Evolutionary conservation across 768 basidiomycete species (phyloP), one percentile per base, ranked within the genome.

Genomic region (Pleurotus platypus): DNA sequence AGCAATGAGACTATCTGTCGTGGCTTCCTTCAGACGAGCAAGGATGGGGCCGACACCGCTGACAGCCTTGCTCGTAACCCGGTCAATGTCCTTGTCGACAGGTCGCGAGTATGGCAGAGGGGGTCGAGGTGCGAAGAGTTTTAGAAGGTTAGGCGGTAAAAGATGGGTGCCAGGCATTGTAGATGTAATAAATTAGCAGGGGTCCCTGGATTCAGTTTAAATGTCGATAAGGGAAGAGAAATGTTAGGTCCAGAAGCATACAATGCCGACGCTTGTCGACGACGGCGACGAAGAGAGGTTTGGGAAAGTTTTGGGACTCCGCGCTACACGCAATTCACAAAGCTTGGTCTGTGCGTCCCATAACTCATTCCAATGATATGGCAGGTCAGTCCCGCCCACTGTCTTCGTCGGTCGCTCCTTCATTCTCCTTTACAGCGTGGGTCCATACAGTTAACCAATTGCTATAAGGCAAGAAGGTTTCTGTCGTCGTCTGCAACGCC

Each of bases 61-160:
- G 20, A 97, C 85, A 65, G 81, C 71, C 72, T 95, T 92, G 51
- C 71, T 67, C 35, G 74, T 79, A 58, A 93, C 79, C 30, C 85
- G 84, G 72, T 91, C 83, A 38, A 91, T 85, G 67, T 97, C 92
- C 63, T 76, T 86, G 68, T 90, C 93, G 35, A 92, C 78, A 0
- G 96, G 94, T 7, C 93, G 87, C 27, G 86, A 66, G 68, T 94
- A 98, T 0, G 90, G 89, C 3, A 98, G 81, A 2, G 89, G 90
- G 1, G 96, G 93, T 5, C 97, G 86, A 3, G 97, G 94, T 0
- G 93, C 89, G 70, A 98, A 99, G 62, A 98, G 88, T 70, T 96
- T 94, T 70, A 98, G 86, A 53, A 99, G 84, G 73, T 98, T 97
- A 2, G 94, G 94, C 3, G 96, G 96, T 20, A 99, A 82, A 20